These are phyloP conservation scores for Xanthoconium separans DNA, from an alignment of 1,284 basidiomycete species.

Conservation along the genomic window DNA sequence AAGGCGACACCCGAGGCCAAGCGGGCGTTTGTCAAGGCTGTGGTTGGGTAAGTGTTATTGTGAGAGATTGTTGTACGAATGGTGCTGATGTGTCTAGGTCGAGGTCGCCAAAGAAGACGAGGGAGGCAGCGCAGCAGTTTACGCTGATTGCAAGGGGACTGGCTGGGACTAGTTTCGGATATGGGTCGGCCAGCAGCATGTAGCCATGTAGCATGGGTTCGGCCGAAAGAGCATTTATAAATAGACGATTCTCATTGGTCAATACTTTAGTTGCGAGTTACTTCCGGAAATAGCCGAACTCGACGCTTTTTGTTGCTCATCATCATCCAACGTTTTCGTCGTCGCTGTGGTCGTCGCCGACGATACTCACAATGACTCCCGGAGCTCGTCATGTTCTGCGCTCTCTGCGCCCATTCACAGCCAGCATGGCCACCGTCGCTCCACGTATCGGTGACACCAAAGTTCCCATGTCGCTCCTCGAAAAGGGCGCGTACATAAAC, in stretches of 20 bases:
- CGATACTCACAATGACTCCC: constrained; percentile 70
- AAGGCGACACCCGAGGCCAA: constrained; percentile 70
- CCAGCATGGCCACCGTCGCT: constrained; percentile 78
- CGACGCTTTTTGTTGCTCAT: constrained; percentile 4
- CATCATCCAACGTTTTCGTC: constrained; percentile 7
- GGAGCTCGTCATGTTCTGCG: constrained; percentile 60
- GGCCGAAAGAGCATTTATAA: constrained; percentile 26
- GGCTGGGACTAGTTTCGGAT: constrained; percentile 76
- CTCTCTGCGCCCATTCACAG: constrained; percentile 57
- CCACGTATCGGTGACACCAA: constrained; percentile 88
- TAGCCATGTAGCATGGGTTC: too few species aligned
- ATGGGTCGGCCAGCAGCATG: constrained; percentile 40
- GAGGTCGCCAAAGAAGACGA: constrained; percentile 59
- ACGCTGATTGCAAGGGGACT: constrained; percentile 71
- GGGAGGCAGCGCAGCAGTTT: constrained; percentile 77
- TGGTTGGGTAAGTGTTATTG: constrained; percentile 55
- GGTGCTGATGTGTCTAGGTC: constrained; percentile 40
- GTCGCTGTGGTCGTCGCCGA: constrained; percentile 35
- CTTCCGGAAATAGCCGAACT: constrained; percentile 26
- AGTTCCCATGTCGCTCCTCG: constrained; percentile 89
- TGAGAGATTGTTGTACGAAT: background rate
- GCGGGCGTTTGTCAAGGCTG: constrained; percentile 71
- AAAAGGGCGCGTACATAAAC: constrained; percentile 90
- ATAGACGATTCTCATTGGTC: constrained; percentile 24
- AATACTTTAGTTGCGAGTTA: background rate